Evolutionary conservation across 176 grass and related monocot genomes (phyloP).

Genomic region (Aegilops speltoides): DNA sequence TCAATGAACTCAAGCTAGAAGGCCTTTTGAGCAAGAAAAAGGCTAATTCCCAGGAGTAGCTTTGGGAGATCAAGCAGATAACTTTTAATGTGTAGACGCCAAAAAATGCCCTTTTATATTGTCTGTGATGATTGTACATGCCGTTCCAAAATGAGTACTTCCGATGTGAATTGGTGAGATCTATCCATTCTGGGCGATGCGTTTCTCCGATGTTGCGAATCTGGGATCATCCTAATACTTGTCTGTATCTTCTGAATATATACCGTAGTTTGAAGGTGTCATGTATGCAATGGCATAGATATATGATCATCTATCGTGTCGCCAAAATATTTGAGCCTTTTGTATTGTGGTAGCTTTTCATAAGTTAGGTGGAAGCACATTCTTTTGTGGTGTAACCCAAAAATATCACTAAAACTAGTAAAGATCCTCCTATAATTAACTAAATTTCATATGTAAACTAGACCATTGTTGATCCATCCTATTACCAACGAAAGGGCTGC

Average conservation of each 20-base stretch:
- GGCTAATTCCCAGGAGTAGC: constrained; percentile 20
- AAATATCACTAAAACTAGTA: too few species aligned
- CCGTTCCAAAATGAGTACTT: neutral
- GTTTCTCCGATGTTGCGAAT: neutral
- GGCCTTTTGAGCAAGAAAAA: constrained; percentile 76
- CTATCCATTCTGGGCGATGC: neutral
- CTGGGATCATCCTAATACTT: neutral
- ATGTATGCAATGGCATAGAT: neutral
- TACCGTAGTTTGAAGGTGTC: neutral
- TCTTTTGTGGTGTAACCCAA: too few species aligned
- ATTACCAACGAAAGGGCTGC: too few species aligned
- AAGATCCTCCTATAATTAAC: too few species aligned
- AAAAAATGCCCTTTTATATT: neutral
- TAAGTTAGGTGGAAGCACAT: too few species aligned
- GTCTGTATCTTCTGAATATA: neutral
- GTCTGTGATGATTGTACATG: neutral
- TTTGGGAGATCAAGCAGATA: constrained; percentile 1
- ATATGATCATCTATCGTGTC: neutral
- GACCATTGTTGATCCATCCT: too few species aligned
- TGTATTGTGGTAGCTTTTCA: neutral
- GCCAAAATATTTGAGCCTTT: neutral
- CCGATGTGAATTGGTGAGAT: neutral
- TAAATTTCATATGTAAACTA: too few species aligned
- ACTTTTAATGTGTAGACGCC: neutral
- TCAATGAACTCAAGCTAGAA: constrained; percentile 58